Percentiles rank a stretch among this genome's conserved stretches.
These are phyloP conservation scores for Neofusicoccum sp. DNA, from an alignment of 2,329 filamentous ascomycete genomes.

Conservation along the genomic window DNA sequence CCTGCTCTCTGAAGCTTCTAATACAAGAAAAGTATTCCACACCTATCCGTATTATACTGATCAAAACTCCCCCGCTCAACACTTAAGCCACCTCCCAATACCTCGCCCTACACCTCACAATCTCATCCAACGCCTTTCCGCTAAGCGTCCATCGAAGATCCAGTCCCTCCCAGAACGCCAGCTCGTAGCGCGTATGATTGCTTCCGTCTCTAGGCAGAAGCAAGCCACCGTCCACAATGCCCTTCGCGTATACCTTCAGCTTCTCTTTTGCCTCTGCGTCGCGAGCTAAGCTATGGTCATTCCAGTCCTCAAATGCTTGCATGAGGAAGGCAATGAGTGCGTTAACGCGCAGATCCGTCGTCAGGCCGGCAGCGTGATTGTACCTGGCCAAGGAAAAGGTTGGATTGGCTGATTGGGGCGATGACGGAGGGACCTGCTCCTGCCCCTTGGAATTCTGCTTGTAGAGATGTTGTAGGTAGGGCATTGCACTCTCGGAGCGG, in stretches of 20 bases:
- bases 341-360: neutral
- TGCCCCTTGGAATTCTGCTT: too few species aligned
- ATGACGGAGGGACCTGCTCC: too few species aligned
- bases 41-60: too few species aligned
- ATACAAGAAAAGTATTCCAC: too few species aligned
- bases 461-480: too few species aligned
- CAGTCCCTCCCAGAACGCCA: neutral
- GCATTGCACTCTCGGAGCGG: too few species aligned
- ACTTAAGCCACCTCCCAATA: neutral
- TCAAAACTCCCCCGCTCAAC: too few species aligned
- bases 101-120: neutral
- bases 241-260: neutral
- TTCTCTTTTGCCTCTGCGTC: neutral
- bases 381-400: neutral
- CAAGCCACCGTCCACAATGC: neutral
- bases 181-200: neutral
- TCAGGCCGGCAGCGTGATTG: neutral
- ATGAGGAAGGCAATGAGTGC: neutral
- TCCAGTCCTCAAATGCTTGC: neutral
- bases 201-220: neutral
- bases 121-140: neutral
- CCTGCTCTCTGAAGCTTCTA: too few species aligned
- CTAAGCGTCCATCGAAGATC: neutral
- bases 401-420: too few species aligned
- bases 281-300: neutral